Evolutionary conservation across 345 rosid species (phyloP).

Genomic region (Brassica carinata): DNA sequence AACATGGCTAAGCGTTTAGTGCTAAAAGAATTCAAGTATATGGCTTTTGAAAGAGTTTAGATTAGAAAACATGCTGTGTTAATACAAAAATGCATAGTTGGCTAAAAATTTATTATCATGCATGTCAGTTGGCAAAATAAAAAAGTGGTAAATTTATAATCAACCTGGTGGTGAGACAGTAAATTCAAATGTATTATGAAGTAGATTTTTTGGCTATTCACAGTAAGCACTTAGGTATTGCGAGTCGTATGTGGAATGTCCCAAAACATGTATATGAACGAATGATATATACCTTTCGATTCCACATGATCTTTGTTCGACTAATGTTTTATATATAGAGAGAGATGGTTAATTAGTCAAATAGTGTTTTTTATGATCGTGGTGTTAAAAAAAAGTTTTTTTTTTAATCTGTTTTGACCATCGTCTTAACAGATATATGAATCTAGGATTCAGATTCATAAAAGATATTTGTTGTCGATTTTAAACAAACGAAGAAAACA

Average conservation of each 20-base stretch:
- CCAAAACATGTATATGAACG: not conserved
- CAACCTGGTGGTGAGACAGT: not conserved
- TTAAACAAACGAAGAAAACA: not conserved
- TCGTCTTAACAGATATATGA: not conserved
- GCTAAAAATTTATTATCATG: not conserved
- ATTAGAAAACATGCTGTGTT: not conserved
- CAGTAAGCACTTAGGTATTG: not conserved
- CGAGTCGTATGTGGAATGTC: not conserved
- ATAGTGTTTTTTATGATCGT: not conserved
- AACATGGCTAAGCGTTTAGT: not conserved
- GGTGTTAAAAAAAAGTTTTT: not conserved
- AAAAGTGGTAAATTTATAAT: not conserved
- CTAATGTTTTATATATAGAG: not conserved
- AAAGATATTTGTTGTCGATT: not conserved
- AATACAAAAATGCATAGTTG: not conserved
- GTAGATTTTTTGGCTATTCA: not conserved
- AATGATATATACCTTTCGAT: conserved; percentile 23
- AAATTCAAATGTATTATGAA: not conserved
- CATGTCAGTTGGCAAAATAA: conserved; percentile 21
- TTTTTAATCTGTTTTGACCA: not conserved
- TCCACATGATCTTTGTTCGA: not conserved
- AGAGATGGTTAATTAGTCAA: not conserved
- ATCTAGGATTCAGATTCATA: not conserved
- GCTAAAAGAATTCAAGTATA: not conserved
- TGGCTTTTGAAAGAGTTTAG: not conserved